phyloP scores from a whole-genome alignment of 306 rosid genomes.

The Castanea crenata region DNA sequence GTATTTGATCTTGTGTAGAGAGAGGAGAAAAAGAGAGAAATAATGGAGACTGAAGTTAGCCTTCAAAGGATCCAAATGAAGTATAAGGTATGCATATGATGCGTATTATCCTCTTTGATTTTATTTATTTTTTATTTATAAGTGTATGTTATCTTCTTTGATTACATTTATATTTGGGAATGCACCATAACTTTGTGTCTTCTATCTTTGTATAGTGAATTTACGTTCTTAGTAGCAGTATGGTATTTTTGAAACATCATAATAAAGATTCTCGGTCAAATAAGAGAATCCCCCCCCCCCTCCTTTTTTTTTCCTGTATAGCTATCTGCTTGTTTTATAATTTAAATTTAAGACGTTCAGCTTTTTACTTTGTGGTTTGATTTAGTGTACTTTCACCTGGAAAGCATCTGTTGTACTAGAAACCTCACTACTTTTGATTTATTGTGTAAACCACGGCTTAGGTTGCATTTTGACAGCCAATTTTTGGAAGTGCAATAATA shows the following conservation, averaged over 20 bases:
- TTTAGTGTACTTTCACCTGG: neutral
- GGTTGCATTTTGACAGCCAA: neutral
- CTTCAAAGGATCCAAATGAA: slow-evolving; percentile 92
- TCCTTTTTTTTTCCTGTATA: no score
- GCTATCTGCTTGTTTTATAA: neutral
- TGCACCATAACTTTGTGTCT: neutral
- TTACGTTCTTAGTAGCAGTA: neutral
- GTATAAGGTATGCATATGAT: slow-evolving; percentile 64
- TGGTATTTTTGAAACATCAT: neutral
- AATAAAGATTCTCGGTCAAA: neutral
- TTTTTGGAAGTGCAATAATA: neutral
- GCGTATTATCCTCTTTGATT: neutral
- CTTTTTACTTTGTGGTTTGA: neutral
- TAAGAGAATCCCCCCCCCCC: no score
- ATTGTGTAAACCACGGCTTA: neutral
- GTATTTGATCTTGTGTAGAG: slow-evolving; percentile 55
- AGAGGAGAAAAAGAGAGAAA: slow-evolving; percentile 87
- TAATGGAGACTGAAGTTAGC: slow-evolving; percentile 89
- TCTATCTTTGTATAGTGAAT: neutral
- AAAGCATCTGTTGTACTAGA: neutral
- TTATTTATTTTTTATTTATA: neutral
- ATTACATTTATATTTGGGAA: neutral
- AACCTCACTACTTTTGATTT: neutral
- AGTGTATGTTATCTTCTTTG: neutral
- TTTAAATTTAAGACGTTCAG: neutral